A percentile compares a stretch with the other conserved stretches of the same genome.
These are phyloP conservation scores for Colletotrichum camelliae DNA, from an alignment of 2,329 filamentous ascomycete genomes.

Conservation along the genomic window DNA sequence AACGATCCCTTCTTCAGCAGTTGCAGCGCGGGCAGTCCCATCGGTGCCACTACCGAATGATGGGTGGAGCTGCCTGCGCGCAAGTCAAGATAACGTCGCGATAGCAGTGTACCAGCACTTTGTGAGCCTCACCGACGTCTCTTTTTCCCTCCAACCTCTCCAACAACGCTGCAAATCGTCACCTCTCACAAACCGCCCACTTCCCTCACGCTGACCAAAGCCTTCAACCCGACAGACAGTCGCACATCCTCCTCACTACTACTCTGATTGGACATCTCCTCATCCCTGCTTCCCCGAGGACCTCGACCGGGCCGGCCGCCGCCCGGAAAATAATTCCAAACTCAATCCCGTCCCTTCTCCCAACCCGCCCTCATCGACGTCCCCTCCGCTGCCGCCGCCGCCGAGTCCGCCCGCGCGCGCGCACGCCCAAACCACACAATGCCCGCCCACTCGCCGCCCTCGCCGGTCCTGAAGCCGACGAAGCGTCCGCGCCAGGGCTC, in stretches of 20 bases:
- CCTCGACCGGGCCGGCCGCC: constrained; percentile 7
- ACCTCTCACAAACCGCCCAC: not conserved
- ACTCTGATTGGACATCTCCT: not conserved
- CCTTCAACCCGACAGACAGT: not conserved
- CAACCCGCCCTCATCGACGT: not conserved
- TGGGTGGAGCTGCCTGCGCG: constrained; percentile 15
- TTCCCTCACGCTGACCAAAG: not conserved
- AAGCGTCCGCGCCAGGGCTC: constrained; percentile 65
- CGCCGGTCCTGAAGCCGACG: constrained; percentile 55
- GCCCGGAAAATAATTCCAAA: not conserved
- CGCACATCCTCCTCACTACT: not conserved
- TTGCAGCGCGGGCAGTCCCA: not conserved
- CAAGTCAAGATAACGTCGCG: constrained; percentile 19
- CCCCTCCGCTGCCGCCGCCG: not conserved
- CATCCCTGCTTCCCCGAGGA: not conserved
- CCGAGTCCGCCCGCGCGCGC: not conserved
- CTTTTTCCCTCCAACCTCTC: not conserved
- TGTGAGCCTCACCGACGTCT: constrained; percentile 10
- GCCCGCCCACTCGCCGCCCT: constrained; percentile 54
- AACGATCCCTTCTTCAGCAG: not conserved
- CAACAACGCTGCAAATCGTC: not conserved
- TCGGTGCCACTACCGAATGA: constrained; percentile 7
- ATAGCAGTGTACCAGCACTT: constrained; percentile 7
- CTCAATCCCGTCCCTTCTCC: not conserved
- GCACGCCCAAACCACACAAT: constrained; percentile 31